Conservation (phyloP, 192 early-diverging fungal species). For the Backusella sp. region DNA sequence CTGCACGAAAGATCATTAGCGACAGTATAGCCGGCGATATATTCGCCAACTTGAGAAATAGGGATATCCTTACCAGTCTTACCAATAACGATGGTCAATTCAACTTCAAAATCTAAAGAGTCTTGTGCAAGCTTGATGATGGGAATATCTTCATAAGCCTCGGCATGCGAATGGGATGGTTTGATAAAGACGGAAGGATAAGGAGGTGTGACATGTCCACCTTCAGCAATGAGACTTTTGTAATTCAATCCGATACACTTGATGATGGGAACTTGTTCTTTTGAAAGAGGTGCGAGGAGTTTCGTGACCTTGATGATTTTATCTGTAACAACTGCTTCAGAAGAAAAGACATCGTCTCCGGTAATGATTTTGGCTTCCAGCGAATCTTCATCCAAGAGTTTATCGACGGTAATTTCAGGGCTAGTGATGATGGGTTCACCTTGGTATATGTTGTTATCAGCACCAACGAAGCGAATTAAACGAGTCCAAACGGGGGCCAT, state of each 20-base stretch:
- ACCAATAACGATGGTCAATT: constrained; percentile 91
- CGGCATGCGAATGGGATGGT: constrained; percentile 39
- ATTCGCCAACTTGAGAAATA: constrained; percentile 55
- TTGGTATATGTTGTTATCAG: constrained; percentile 44
- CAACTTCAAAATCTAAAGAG: constrained; percentile 54
- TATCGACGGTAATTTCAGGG: constrained; percentile 11
- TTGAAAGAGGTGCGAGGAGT: constrained; percentile 8
- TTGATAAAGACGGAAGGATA: constrained; percentile 61
- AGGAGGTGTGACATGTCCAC: constrained; percentile 42
- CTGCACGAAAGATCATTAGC: constrained; percentile 55
- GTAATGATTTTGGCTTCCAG: constrained; percentile 42
- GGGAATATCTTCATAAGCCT: constrained; percentile 43
- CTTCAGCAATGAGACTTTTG: constrained; percentile 51
- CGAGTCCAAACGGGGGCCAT: constrained; percentile 15
- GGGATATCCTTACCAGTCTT: constrained; percentile 73
- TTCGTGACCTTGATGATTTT: constrained; percentile 36
- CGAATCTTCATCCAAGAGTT: not conserved
- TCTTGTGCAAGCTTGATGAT: constrained; percentile 47
- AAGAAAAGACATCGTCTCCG: constrained; percentile 47
- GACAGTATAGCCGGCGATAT: constrained; percentile 70
- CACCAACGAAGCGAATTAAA: constrained; percentile 43
- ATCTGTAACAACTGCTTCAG: constrained; percentile 37
- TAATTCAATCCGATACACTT: constrained; percentile 64
- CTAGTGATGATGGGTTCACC: constrained; percentile 44
- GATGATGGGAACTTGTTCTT: constrained; percentile 29